These are phyloP conservation scores for Candida railenensis DNA, from an alignment of 805 yeast species.

Conservation along the genomic window DNA sequence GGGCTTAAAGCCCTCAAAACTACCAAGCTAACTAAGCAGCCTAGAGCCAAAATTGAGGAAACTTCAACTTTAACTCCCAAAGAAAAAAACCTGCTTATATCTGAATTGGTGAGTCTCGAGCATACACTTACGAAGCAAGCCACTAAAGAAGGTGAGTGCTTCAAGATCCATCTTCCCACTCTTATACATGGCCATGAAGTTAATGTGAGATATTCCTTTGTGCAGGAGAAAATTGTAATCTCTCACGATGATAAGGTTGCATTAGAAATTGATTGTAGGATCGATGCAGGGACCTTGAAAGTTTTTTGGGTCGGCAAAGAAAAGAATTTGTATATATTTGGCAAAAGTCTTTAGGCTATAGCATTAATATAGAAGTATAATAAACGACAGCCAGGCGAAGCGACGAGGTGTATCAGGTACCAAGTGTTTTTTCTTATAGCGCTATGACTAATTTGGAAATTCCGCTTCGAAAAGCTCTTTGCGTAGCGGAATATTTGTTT, in stretches of 20 bases:
- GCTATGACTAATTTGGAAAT: background rate
- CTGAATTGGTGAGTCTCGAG: background rate
- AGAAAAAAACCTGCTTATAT: background rate
- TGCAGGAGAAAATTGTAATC: background rate
- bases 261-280: background rate
- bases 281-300: slow-evolving; percentile 3
- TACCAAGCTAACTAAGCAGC: background rate
- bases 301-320: slow-evolving; percentile 15
- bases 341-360: background rate
- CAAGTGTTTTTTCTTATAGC: background rate
- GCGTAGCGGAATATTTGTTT: background rate
- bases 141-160: background rate
- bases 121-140: background rate
- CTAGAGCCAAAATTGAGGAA: background rate
- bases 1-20: background rate
- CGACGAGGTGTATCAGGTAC: no score
- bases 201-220: background rate
- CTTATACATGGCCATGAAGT: slow-evolving; percentile 2
- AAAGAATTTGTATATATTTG: slow-evolving; percentile 14
- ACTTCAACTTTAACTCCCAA: background rate
- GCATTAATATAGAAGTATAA: background rate
- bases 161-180: slow-evolving; percentile 9
- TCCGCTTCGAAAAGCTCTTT: slow-evolving; percentile 3
- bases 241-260: background rate
- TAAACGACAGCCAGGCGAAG: no score